Base-by-base conservation (phyloP, 108 stramenopile genomes). In the Parietichytrium sp. region DNA sequence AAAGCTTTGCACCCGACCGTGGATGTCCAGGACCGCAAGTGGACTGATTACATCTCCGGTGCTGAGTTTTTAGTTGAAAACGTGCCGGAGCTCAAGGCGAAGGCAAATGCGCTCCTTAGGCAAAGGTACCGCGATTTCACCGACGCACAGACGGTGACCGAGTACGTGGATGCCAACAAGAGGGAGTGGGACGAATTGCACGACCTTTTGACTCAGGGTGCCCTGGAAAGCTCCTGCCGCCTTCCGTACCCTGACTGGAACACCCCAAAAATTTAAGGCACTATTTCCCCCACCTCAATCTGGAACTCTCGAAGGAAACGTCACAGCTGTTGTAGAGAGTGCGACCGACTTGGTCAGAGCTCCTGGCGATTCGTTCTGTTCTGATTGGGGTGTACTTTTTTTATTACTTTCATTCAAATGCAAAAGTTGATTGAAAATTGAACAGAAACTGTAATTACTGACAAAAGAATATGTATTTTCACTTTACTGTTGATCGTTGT, bases 221-320 rank as follows among this genome's bases (percentile, higher is more conserved):
- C 20, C 38, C 10, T 72, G 23, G 61, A 72, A 8, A 45, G 38
- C 20, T 36, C 38, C 61, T n/a, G 23, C 49, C 49, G n/a, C 38
- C 61, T 72, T 33, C 61, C 61, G 38, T 72, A 72, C 20, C 61
- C 61, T 27, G 61, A 72, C 61, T 72, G 61, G 61, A 72, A 72
- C 38, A n/a, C n/a, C 49, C n/a, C 16, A 50, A 18, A 50, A 50
- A 18, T 50, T n/a, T 50, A n/a, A n/a, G n/a, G n/a, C n/a, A n/a
- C n/a, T n/a, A n/a, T n/a, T n/a, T n/a, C n/a, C n/a, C n/a, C n/a
- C n/a, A n/a, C n/a, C n/a, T n/a, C n/a, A n/a, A n/a, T n/a, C n/a
- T n/a, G n/a, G n/a, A n/a, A n/a, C n/a, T n/a, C n/a, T n/a, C n/a
- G n/a, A n/a, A n/a, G n/a, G n/a, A n/a, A n/a, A n/a, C n/a, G n/a